Evolutionary conservation across 2,329 filamentous ascomycete genomes (phyloP).

Genomic region (Claviceps lovelessii): DNA sequence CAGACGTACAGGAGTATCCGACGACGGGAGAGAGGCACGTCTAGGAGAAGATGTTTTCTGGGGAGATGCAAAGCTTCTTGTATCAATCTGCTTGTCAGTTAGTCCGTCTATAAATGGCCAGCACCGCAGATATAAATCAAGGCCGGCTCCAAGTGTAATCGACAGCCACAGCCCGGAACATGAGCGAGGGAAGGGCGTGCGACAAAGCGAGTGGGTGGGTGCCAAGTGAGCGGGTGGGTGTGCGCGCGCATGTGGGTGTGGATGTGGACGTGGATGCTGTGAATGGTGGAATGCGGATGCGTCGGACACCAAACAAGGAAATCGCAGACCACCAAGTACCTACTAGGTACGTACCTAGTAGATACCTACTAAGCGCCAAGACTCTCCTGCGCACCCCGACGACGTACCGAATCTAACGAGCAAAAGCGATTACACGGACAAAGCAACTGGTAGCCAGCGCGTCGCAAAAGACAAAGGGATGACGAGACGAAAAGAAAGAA

Average conservation of each 20-base stretch:
- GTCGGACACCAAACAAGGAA: conserved; percentile 3
- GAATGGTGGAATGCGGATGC: conserved; percentile 2
- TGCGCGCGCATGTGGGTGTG: background rate
- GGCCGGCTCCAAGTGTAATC: background rate
- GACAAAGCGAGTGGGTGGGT: too few species aligned
- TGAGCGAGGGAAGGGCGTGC: background rate
- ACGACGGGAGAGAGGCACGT: background rate
- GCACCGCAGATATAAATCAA: background rate
- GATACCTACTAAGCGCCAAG: too few species aligned
- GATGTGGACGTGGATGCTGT: background rate
- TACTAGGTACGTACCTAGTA: too few species aligned
- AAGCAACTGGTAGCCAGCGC: background rate
- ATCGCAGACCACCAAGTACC: background rate
- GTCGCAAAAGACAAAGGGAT: background rate
- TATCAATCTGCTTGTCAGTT: background rate
- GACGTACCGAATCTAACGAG: background rate
- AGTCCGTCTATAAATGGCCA: background rate
- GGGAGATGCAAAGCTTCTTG: conserved; percentile 4
- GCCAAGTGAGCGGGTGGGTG: background rate
- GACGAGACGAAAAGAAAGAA: background rate
- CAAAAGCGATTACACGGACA: background rate
- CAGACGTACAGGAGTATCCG: background rate
- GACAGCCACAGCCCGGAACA: background rate
- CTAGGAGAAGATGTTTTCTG: background rate
- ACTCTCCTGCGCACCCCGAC: background rate